Evolutionary conservation across 768 basidiomycete species (phyloP), one percentile per base, ranked within the genome.

Genomic region (Boletus coccyginus): DNA sequence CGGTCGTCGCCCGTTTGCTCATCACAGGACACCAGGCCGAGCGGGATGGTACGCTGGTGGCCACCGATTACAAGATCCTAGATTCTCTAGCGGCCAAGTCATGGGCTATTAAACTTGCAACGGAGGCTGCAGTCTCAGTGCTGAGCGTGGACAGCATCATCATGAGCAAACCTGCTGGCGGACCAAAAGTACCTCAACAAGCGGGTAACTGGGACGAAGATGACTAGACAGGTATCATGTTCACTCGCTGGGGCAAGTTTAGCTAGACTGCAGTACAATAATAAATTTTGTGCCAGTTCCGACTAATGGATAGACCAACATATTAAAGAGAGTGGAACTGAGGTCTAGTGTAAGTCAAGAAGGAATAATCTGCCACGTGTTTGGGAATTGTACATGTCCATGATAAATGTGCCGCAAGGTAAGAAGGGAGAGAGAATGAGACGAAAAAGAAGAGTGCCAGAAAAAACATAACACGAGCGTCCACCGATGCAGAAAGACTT

Each of bases 61-160:
- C 89, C 16, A 74, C 81, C 29, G 77, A 84, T 51, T 75, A 79
- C 74, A 77, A 84, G 63, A 92, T 95, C 56, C 84, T 86, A 42
- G 94, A 97, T 69, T 87, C 94, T n/a, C 78, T 95, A 8, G 90
- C 86, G 10, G 90, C 92, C 17, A 96, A 95, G 71, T 77, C 86
- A 6, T 96, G 94, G 93, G 93, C 92, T 2, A 83, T 97, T 63
- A 80, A 82, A 55, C 81, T 94, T n/a, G 94, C 88, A 16, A 93
- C 93, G 0, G 94, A 97, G 68, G 92, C 94, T 17, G 94, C 94
- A 1, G 81, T 90, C 40, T 87, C 92, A 0, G 91, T 97, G 32
- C 83, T 99, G 52, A 90, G 88, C 59, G 97, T 99, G 8, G 97
- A 99, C 74, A 93, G 91, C 67, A 98, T 98, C 70, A 97, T 98